Evolutionary conservation across 2,329 filamentous ascomycete genomes (phyloP).

Genomic region (Epichloe hybrida): DNA sequence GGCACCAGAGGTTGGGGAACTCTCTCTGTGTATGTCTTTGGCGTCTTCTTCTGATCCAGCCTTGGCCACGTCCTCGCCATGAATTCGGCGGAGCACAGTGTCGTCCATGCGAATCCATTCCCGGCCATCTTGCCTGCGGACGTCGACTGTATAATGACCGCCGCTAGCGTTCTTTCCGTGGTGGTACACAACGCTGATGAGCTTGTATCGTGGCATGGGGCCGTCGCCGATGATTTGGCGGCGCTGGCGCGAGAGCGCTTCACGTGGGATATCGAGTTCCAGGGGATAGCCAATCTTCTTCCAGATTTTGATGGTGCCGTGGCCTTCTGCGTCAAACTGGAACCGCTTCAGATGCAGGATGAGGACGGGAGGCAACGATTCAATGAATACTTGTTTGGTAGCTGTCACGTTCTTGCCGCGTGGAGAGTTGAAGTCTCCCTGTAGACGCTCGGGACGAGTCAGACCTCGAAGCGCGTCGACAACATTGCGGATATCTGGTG

Average conservation of each 20-base stretch:
- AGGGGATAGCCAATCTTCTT: slow-evolving; percentile 94
- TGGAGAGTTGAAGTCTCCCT: slow-evolving; percentile 70
- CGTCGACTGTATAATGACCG: slow-evolving; percentile 96
- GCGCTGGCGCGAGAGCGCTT: slow-evolving; percentile 69
- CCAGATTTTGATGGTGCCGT: slow-evolving; percentile 90
- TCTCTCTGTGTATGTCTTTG: slow-evolving; percentile 35
- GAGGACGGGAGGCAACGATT: slow-evolving; percentile 77
- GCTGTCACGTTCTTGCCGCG: slow-evolving; percentile 64
- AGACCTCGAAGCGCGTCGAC: slow-evolving; percentile 78
- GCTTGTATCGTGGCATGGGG: slow-evolving; percentile 68
- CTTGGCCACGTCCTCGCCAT: slow-evolving; percentile 79
- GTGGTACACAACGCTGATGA: slow-evolving; percentile 89
- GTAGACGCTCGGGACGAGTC: slow-evolving; percentile 70
- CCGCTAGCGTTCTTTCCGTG: slow-evolving; percentile 94
- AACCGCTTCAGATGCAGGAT: slow-evolving; percentile 96
- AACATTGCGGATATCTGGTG: slow-evolving; percentile 77
- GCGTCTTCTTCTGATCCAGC: slow-evolving; percentile 66
- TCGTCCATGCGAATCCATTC: slow-evolving; percentile 97
- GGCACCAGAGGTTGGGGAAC: slow-evolving; percentile 16
- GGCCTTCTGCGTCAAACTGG: slow-evolving; percentile 74
- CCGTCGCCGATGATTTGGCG: slow-evolving; percentile 47
- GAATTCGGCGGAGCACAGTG: slow-evolving; percentile 73
- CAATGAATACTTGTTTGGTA: slow-evolving; percentile 91
- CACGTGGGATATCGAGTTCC: slow-evolving; percentile 83
- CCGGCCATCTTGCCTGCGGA: slow-evolving; percentile 81